Evolutionary conservation across 1,284 basidiomycete species (phyloP).

Genomic region (Moesziomyces sp.): DNA sequence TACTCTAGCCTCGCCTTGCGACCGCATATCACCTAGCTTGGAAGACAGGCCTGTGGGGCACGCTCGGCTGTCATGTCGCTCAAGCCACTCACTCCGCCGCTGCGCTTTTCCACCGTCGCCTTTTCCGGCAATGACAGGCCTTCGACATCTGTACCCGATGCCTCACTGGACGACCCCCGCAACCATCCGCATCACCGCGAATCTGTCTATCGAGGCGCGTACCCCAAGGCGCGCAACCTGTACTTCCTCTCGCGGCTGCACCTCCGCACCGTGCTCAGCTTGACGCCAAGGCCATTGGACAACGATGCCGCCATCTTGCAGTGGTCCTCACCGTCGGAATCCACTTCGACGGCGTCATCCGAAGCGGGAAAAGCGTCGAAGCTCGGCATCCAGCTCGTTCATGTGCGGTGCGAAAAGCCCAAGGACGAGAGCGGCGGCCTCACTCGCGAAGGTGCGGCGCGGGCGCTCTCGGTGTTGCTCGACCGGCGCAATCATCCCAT

Average conservation of each 20-base stretch:
- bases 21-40: too few relatives aligned
- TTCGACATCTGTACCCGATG: not conserved
- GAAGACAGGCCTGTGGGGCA: too few relatives aligned
- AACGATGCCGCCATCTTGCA: constrained; percentile 41
- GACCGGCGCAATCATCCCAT: constrained; percentile 59
- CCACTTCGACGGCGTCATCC: not conserved
- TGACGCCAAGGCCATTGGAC: constrained; percentile 63
- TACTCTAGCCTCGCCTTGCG: too few relatives aligned
- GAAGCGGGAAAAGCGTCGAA: constrained; percentile 7
- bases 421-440: constrained; percentile 65
- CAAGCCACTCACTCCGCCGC: constrained; percentile 56
- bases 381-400: constrained; percentile 45
- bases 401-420: constrained; percentile 62
- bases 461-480: constrained; percentile 54
- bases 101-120: constrained; percentile 58
- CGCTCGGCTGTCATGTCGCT: constrained; percentile 25
- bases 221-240: constrained; percentile 62
- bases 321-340: constrained; percentile 41
- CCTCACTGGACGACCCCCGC: constrained; percentile 2
- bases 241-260: constrained; percentile 60
- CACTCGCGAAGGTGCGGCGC: constrained; percentile 56
- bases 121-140: constrained; percentile 28
- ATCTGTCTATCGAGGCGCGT: constrained; percentile 63
- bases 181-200: constrained; percentile 41
- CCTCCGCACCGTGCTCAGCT: constrained; percentile 60